A percentile compares a stretch with the other conserved stretches of the same genome.
These are phyloP conservation scores for Thalia dealbata DNA, from an alignment of 176 grass and related monocot genomes.

Conservation along the genomic window DNA sequence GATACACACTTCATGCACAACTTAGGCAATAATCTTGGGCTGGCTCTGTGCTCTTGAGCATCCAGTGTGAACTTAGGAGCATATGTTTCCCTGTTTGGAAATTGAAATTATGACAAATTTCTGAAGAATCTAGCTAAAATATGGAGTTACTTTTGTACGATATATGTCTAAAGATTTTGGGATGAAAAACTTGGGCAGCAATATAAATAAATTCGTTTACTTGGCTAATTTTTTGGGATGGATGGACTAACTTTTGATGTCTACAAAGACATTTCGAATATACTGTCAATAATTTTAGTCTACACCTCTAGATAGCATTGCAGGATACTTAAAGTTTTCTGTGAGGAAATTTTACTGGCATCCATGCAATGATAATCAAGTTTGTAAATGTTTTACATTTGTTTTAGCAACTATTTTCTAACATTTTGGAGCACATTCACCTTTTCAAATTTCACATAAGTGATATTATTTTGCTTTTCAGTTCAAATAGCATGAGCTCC, in stretches of 20 bases:
- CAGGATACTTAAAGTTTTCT: background rate
- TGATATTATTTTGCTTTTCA: slow-evolving; percentile 6
- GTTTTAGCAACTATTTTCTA: background rate
- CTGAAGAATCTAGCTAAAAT: background rate
- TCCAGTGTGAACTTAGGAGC: background rate
- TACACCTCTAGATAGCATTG: background rate
- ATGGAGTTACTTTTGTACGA: background rate
- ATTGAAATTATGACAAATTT: background rate
- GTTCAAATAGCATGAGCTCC: slow-evolving; percentile 61
- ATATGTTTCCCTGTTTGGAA: background rate
- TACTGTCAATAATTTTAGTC: background rate
- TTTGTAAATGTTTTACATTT: background rate
- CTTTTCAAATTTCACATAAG: background rate
- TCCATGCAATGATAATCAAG: background rate
- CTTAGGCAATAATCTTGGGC: background rate
- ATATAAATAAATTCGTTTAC: background rate
- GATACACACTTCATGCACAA: background rate
- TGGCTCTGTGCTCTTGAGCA: background rate
- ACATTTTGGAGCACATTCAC: background rate
- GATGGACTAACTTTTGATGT: background rate
- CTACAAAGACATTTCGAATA: background rate
- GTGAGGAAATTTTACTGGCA: background rate
- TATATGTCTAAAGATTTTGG: background rate
- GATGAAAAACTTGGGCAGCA: background rate
- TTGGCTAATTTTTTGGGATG: background rate